Evolutionary conservation across 495 filamentous ascomycete species (phyloP), one percentile per base, ranked within the genome.

Genomic region (Penicillium cosmopolitanum): DNA sequence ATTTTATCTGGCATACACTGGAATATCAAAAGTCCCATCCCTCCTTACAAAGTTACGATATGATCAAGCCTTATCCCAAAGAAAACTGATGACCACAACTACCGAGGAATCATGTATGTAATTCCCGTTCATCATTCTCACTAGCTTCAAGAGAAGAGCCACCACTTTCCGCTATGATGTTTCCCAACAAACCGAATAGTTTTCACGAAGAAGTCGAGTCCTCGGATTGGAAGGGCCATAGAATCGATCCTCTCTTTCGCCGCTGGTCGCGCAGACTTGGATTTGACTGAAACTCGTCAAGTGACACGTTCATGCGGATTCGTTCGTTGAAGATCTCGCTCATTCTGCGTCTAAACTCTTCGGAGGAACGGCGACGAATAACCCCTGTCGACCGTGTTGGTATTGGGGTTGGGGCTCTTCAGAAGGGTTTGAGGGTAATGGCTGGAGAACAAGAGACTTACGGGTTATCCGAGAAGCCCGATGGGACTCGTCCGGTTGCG

Each of bases 301-400:
- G 13, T 8, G 72, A 62, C 18, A 50, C n/a, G 11, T 55, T 66
- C 51, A 64, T 62, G n/a, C 62, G 69, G 33, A 75, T 62, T 50
- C 63, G 72, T 15, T 78, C 73, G 53, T 76, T 74, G 61, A 78
- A 73, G 6, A 78, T 68, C 43, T 64, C 63, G 65, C 73, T 78
- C 54, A 76, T 69, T 46, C 56, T 68, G 33, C 73, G 72, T 56
- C 75, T 70, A 48, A 75, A 73, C 42, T 75, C 71, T 51, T 75
- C 73, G 1, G 73, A 76, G n/a, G 73, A 75, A 43, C 66, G 69
- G 36, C 72, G 66, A 50, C 60, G 66, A 57, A 69, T 67, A 19
- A 44, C 16, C 43, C 60, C 74, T 75, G 23, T 35, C 4, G 4
- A 44, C 16, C 15, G 25, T 10, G 23, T 69, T 54, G 43, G 57